Base-by-base conservation (phyloP, 2,329 filamentous ascomycete species). In the Orbilia oligospora region DNA sequence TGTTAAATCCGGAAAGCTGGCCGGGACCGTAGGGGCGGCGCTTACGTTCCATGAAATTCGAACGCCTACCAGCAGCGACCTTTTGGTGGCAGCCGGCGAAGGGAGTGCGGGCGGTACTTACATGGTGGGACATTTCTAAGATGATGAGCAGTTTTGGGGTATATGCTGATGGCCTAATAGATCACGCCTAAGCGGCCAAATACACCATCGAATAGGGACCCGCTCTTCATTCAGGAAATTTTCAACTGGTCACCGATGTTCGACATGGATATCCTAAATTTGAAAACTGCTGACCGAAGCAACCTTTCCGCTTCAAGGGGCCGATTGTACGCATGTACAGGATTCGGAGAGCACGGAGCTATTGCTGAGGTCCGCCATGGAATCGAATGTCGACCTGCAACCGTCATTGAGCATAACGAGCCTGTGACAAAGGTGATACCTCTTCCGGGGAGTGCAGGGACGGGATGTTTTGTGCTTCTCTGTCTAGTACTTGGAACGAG, bases 41-140 rank as follows among this genome's bases (percentile, higher is more conserved):
- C 97, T 98, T 83, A 91, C 93, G 65, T 92, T 90, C 67, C 83
- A 83, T 73, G 80, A 81, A 9, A 80, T 83, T n/a, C 81, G 79
- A 0, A 82, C 81, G n/a, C 80, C 81, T 41, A 81, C 86, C 18
- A 86, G 87, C 71, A 90, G 90, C 1, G 94, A 97, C 83, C 88
- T 97, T n/a, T 86, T 97, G 56, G 88, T 97, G 41, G 89, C 92
- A 58, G 92, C 92, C 3, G 94, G 95, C 0, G 91, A 92, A 80
- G 91, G 91, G 67, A 92, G 93, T 8, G 89, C 91, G 77, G 94
- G 94, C 5, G 90, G 91, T 0, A 87, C 96, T 5, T 95, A 92
- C 86, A 89, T 90, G 84, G 90, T 92, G 84, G 61, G 48, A 46
- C 20, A 18, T 38, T n/a, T 5, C 8, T 5, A 18, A 10, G 1